Evolutionary conservation across 202 grass and related monocot genomes (phyloP), one percentile per base, ranked within the genome.

Genomic region (Saccharum hybrid): DNA sequence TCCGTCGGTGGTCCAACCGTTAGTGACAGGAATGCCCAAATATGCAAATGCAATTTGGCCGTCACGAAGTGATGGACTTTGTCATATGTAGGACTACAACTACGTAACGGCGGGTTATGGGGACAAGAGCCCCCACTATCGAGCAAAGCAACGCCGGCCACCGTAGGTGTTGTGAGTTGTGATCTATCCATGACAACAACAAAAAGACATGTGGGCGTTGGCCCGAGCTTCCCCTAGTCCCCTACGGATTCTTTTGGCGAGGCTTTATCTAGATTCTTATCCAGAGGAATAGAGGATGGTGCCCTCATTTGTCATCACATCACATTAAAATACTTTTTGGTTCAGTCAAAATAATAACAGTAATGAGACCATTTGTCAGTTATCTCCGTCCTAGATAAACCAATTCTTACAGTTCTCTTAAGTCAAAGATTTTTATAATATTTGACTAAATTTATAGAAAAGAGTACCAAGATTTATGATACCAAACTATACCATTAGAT

Each of bases 181-280:
- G 13, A 39, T 46, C 38, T 39, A 46, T 45, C 39, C n/a, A 43
- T 70, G 21, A 63, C 37, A 63, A 18, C 13, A 63, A 6, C 59
- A 63, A 77, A 77, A 7, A 62, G 74, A 30, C 36, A 41, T 7
- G 7, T 13, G 12, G 40, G 19, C 74, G 57, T 59, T 77, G 57
- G 57, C 26, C 26, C 3, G 23, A 22, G 5, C 8, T 22, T 26
- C 57, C 34, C 36, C 57, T 63, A 61, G 22, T 26, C 57, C 34
- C 36, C 57, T 63, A 61, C 16, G 14, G 10, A 33, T 65, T 46
- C 5, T 3, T 28, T 75, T 6, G 5, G 33, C 61, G 40, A 10
- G 59, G 5, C 76, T 78, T 78, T 18, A 71, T 43, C 57, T 19
- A 15, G 12, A 72, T 28, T 72, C 40, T 43, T 71, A 71, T 71